Evolutionary conservation across 2,329 filamentous ascomycete genomes (phyloP).

Genomic region (Pseudocercospora pini-densiflorae): DNA sequence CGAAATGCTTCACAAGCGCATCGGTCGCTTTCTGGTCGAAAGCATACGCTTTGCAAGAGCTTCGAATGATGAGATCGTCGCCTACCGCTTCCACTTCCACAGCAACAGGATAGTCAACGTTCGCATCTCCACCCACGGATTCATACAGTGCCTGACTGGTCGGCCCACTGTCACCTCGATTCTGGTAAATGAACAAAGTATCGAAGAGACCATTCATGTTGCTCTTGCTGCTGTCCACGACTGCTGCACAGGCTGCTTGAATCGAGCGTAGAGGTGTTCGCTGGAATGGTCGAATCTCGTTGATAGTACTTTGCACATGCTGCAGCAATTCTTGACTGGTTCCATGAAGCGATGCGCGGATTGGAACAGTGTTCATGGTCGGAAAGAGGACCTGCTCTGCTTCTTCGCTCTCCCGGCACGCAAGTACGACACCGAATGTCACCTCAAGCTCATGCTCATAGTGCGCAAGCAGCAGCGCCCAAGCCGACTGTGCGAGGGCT

Average conservation of each 20-base stretch:
- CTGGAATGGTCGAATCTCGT: slow-evolving; percentile 70
- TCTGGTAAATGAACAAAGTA: slow-evolving; percentile 70
- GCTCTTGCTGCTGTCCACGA: slow-evolving; percentile 34
- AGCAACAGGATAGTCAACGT: slow-evolving; percentile 81
- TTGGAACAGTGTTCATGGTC: slow-evolving; percentile 86
- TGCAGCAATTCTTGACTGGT: slow-evolving; percentile 66
- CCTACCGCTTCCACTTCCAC: slow-evolving; percentile 73
- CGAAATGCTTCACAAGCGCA: slow-evolving; percentile 62
- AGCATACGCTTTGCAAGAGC: slow-evolving; percentile 67
- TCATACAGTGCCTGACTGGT: slow-evolving; percentile 54
- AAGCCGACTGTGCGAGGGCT: slow-evolving; percentile 75
- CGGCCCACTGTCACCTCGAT: slow-evolving; percentile 46
- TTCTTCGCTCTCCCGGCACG: slow-evolving; percentile 77
- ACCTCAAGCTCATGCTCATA: slow-evolving; percentile 71
- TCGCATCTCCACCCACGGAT: slow-evolving; percentile 66
- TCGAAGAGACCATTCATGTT: slow-evolving; percentile 59
- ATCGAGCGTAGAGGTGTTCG: slow-evolving; percentile 77
- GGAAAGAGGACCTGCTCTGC: slow-evolving; percentile 76
- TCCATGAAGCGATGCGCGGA: slow-evolving; percentile 75
- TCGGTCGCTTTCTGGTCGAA: slow-evolving; percentile 53
- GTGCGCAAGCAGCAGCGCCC: slow-evolving; percentile 71
- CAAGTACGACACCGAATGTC: slow-evolving; percentile 80
- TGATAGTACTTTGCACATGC: slow-evolving; percentile 74
- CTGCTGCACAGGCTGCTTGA: slow-evolving; percentile 51
- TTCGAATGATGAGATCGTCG: slow-evolving; percentile 67